Evolutionary conservation across 257 asterid species (phyloP), one percentile per base, ranked within the genome.

Genomic region (Avicennia marina): DNA sequence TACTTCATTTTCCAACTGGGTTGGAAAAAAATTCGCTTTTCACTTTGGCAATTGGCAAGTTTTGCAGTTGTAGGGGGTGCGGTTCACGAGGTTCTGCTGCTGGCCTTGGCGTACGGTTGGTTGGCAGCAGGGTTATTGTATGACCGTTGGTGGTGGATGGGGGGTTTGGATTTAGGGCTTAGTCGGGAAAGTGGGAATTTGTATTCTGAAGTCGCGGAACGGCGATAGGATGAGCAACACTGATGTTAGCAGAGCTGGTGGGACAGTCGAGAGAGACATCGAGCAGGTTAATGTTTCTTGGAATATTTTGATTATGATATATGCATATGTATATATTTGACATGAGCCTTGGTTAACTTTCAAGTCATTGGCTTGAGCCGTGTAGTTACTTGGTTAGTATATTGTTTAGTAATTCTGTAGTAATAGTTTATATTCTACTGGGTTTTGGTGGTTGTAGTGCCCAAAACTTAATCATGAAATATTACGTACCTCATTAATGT

Each of bases 211-310:
- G 70, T 72, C 63, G 24, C 41, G 42, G 56, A 63, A 56, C 33
- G 64, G 57, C 26, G 61, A 73, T 71, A 76, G 78, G 66, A 82
- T 82, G 89, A 71, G 63, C 36, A 55, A 60, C 65, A 68, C 83
- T 26, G 89, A 82, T 39, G 77, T 48, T 41, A 60, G 50, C 31
- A 71, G 86, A 54, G 63, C 68, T 68, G 83, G 80, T 53, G 89
- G 83, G 46, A 64, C 78, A 6, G 79, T 69, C 20, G 89, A 82
- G 73, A 78, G 86, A 60, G 89, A 82, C 69, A 65, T 76, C 34
- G 89, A 82, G 41, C 89, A 76, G 89, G 89, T 81, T 12, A 7
- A 13, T 7, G 49, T 43, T 43, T 43, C 16, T 8, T 43, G 19
- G 49, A 16, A 13, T 6, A 20, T 0, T 47, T 6, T 22, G 45